These are phyloP conservation scores for Coemansia aciculifera DNA, from an alignment of 192 early-diverging fungal genomes.

Conservation along the genomic window DNA sequence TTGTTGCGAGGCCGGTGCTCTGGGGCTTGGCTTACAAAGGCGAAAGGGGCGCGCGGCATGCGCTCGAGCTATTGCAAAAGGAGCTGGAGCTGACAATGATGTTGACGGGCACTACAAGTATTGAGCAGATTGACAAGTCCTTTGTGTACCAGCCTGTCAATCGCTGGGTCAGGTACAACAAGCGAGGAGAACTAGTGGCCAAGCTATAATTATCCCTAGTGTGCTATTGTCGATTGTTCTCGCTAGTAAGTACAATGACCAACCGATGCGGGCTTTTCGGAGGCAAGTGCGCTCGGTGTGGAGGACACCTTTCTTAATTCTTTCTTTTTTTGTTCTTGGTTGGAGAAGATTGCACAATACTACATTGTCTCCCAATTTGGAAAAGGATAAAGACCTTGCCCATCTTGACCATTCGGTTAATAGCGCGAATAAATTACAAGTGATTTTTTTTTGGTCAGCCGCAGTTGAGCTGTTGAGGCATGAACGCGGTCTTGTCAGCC, in stretches of 20 bases:
- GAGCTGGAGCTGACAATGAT: constrained; percentile 87
- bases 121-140: constrained; percentile 66
- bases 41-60: constrained; percentile 74
- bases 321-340: constrained; percentile 3
- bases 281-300: neutral
- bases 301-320: neutral
- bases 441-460: neutral
- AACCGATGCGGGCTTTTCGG: neutral
- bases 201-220: constrained; percentile 27
- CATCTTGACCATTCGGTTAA: constrained; percentile 9
- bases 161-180: constrained; percentile 47
- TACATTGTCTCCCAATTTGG: neutral
- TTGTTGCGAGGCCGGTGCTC: constrained; percentile 59
- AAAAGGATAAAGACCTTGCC: neutral
- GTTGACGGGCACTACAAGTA: constrained; percentile 65
- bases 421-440: neutral
- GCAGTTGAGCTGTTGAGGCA: neutral
- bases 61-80: constrained; percentile 76
- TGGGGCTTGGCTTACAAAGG: constrained; percentile 92
- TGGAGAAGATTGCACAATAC: neutral
- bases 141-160: constrained; percentile 43
- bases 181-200: constrained; percentile 22
- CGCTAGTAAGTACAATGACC: neutral
- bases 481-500: neutral
- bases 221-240: constrained; percentile 11